phyloP scores from a whole-genome alignment of 1,139 yeast species.

The Yamadazyma pseudoaaseri region DNA sequence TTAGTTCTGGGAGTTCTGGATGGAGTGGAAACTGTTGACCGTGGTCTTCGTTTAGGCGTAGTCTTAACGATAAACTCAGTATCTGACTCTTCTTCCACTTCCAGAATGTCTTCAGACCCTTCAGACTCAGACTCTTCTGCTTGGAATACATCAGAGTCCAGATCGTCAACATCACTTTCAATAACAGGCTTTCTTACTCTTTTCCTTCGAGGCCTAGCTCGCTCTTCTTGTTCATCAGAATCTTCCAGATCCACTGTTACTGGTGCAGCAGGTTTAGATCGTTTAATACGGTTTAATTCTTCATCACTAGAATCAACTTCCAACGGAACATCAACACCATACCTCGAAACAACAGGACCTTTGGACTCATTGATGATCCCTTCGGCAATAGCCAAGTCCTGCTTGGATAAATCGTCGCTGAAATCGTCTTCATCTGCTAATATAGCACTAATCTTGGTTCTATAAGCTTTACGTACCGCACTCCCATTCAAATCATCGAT shows the following conservation, averaged over 20 bases:
- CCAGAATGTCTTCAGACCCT: conserved; percentile 8
- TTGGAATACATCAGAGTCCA: not conserved
- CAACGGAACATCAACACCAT: conserved; percentile 31
- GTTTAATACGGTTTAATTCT: conserved; percentile 3
- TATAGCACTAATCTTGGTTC: conserved; percentile 27
- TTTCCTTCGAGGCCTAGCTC: not conserved
- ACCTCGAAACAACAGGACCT: conserved; percentile 10
- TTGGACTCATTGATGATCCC: conserved; percentile 29
- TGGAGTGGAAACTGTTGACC: not conserved
- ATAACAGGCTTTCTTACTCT: conserved; percentile 2
- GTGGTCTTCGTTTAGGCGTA: not conserved
- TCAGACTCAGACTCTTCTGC: conserved; percentile 1
- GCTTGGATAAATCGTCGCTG: conserved; percentile 22
- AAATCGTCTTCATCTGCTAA: conserved; percentile 37
- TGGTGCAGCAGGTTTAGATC: not conserved
- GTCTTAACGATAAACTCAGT: not conserved
- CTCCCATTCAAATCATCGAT: conserved; percentile 43
- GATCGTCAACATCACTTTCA: conserved; percentile 2
- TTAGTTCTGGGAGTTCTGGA: too few species aligned
- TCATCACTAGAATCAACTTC: conserved; percentile 26
- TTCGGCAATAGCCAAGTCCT: conserved; percentile 51
- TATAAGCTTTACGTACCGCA: conserved; percentile 51
- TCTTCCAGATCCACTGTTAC: not conserved
- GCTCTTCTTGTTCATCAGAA: conserved; percentile 6
- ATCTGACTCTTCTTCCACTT: conserved; percentile 17